These are phyloP conservation scores for Pholiota microspora DNA, from an alignment of 768 basidiomycete species.

Conservation along the genomic window DNA sequence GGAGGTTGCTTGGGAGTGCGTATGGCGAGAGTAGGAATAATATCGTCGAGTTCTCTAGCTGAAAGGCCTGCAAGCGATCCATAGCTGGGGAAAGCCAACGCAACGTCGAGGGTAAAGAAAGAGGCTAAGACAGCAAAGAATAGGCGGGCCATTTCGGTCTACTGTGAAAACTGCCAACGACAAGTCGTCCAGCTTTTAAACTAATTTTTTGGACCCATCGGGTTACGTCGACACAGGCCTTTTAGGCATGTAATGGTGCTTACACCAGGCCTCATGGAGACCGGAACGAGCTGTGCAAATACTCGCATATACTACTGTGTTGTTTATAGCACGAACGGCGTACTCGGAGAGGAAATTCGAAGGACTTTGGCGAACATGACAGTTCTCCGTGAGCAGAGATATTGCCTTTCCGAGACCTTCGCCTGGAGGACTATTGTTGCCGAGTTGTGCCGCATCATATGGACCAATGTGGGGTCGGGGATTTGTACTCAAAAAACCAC, in stretches of 20 bases:
- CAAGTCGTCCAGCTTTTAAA: background rate
- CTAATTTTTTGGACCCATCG: background rate
- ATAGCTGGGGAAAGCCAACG: slow-evolving; percentile 1
- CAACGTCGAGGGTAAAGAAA: background rate
- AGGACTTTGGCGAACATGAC: background rate
- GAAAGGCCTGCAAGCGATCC: slow-evolving; percentile 2
- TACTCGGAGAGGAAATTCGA: background rate
- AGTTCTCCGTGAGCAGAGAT: background rate
- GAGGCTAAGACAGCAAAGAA: background rate
- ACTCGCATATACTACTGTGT: background rate
- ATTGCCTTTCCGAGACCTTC: background rate
- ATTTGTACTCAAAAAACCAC: background rate
- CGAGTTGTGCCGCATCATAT: background rate
- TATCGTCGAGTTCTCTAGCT: slow-evolving; percentile 2
- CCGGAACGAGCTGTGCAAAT: background rate
- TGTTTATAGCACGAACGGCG: background rate
- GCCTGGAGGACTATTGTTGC: background rate
- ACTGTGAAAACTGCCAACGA: background rate
- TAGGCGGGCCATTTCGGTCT: background rate
- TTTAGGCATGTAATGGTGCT: background rate
- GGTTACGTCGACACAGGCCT: background rate
- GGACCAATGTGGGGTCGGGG: background rate
- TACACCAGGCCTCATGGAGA: background rate
- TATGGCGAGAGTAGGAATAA: slow-evolving; percentile 2
- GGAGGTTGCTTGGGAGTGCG: slow-evolving; percentile 1